Evolutionary conservation across 2,329 filamentous ascomycete species (phyloP).

Genomic region (Colletotrichum graminicola): DNA sequence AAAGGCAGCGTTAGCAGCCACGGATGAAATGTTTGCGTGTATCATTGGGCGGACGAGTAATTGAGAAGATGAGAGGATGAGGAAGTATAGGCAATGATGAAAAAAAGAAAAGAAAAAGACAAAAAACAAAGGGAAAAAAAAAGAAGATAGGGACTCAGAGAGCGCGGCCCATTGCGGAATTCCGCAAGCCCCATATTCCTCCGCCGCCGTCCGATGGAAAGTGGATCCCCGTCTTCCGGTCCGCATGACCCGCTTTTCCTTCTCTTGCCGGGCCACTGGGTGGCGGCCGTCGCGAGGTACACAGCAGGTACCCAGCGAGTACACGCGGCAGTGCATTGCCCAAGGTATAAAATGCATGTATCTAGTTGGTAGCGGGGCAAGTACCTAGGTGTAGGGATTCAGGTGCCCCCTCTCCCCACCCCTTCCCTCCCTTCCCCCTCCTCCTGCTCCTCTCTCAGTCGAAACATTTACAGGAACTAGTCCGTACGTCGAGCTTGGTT

Average conservation of each 20-base stretch:
- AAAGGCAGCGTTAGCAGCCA: background rate
- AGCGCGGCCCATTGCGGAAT: constrained; percentile 13
- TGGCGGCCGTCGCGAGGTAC: background rate
- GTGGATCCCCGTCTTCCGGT: background rate
- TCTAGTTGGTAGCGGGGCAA: background rate
- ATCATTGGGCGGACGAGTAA: background rate
- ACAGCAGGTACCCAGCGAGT: background rate
- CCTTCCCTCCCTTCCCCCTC: too few relatives aligned
- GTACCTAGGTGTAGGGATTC: background rate
- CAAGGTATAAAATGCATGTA: background rate
- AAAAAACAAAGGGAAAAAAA: too few relatives aligned
- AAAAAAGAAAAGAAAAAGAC: too few relatives aligned
- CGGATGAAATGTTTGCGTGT: background rate
- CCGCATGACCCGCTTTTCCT: background rate
- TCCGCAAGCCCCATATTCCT: constrained; percentile 1
- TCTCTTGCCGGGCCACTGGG: background rate
- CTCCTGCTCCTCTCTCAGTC: too few relatives aligned
- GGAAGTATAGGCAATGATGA: too few relatives aligned
- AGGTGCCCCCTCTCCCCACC: too few relatives aligned
- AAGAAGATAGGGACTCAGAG: background rate
- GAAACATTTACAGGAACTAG: background rate
- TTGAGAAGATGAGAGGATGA: background rate
- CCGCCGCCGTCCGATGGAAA: constrained; percentile 20
- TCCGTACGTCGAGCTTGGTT: background rate
- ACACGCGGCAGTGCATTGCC: background rate